These are phyloP conservation scores for Abelmoschus esculentus DNA, from an alignment of 345 rosid species.

Conservation along the genomic window DNA sequence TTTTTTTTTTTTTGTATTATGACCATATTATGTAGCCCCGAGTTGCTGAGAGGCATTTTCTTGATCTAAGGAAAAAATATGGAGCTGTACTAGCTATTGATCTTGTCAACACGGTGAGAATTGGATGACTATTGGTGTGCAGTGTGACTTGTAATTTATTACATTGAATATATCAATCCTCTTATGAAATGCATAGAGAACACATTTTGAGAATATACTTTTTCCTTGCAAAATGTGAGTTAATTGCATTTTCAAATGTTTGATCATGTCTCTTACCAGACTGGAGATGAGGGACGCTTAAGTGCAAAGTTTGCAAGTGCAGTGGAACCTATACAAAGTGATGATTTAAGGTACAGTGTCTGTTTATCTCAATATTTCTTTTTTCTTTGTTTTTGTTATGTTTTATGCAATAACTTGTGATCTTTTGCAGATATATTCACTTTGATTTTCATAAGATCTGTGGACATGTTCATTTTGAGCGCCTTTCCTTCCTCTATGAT, in stretches of 20 bases:
- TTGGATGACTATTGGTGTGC: not conserved
- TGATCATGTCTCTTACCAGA: slow-evolving; percentile 43
- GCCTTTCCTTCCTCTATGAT: slow-evolving; percentile 81
- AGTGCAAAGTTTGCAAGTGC: slow-evolving; percentile 61
- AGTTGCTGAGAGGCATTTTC: slow-evolving; percentile 79
- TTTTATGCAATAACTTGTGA: slow-evolving; percentile 16
- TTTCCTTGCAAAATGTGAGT: not conserved
- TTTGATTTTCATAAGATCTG: slow-evolving; percentile 89
- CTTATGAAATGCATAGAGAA: not conserved
- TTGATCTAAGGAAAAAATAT: slow-evolving; percentile 89
- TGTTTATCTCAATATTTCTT: slow-evolving; percentile 20
- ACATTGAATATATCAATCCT: not conserved
- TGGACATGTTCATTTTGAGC: slow-evolving; percentile 96
- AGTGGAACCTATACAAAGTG: slow-evolving; percentile 56
- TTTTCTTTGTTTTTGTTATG: not conserved
- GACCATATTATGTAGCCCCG: slow-evolving; percentile 42
- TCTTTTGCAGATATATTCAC: slow-evolving; percentile 72
- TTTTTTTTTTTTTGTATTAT: slow-evolving; percentile 1
- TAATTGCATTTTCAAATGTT: slow-evolving; percentile 8
- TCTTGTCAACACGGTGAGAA: slow-evolving; percentile 78
- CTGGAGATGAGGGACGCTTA: slow-evolving; percentile 89
- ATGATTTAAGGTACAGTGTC: slow-evolving; percentile 76
- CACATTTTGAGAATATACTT: not conserved
- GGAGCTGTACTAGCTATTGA: slow-evolving; percentile 72
- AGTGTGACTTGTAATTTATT: not conserved